phyloP scores from a whole-genome alignment of 306 rosid species.

The Castanea sativa region DNA sequence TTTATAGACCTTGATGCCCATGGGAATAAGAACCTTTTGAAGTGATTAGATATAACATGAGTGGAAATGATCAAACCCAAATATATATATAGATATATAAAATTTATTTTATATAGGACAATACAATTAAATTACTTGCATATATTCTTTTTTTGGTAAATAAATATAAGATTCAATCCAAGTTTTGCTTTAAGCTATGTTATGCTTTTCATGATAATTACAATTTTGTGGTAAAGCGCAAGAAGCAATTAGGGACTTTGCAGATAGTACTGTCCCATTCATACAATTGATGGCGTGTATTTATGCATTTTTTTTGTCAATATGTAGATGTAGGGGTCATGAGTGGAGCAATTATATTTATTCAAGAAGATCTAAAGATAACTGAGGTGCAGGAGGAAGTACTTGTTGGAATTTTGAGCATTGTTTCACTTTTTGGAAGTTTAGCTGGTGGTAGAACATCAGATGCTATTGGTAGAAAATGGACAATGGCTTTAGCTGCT shows the following conservation, averaged over 20 bases:
- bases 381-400: slow-evolving; percentile 75
- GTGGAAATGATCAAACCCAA: not conserved
- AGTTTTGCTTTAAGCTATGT: not conserved
- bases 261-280: not conserved
- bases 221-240: not conserved
- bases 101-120: not conserved
- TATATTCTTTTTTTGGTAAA: not conserved
- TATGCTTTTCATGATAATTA: no score
- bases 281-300: not conserved
- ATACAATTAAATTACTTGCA: not conserved
- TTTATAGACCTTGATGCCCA: not conserved
- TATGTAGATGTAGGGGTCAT: slow-evolving; percentile 94
- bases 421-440: slow-evolving; percentile 85
- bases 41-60: not conserved
- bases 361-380: slow-evolving; percentile 81
- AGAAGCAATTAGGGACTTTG: not conserved
- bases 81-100: not conserved
- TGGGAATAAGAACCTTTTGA: not conserved
- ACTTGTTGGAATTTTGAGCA: slow-evolving; percentile 80
- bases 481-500: slow-evolving; percentile 95
- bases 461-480: slow-evolving; percentile 79
- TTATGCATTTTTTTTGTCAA: slow-evolving; percentile 13
- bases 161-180: no score
- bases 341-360: slow-evolving; percentile 96
- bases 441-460: slow-evolving; percentile 91